phyloP scores from a whole-genome alignment of 768 basidiomycete species.

The Lentinula raphanica region DNA sequence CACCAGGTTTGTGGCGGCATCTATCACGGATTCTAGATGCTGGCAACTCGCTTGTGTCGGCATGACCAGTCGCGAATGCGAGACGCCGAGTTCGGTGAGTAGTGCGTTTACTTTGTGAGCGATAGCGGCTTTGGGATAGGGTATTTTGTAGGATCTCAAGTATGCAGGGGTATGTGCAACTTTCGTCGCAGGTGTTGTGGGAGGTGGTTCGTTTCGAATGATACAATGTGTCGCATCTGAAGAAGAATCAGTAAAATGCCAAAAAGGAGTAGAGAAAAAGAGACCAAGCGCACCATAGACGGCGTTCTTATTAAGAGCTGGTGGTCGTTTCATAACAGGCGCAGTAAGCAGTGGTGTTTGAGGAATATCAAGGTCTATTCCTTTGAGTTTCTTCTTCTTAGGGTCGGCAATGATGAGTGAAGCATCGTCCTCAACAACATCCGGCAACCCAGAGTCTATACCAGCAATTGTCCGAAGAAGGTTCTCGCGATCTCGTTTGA shows the following conservation, averaged over 20 bases:
- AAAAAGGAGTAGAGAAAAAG: background rate
- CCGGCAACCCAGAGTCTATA: constrained; percentile 80
- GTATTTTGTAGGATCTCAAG: constrained; percentile 84
- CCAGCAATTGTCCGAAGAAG: constrained; percentile 80
- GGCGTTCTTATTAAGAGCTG: constrained; percentile 48
- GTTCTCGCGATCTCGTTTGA: constrained; percentile 85
- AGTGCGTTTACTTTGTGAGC: constrained; percentile 73
- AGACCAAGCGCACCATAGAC: constrained; percentile 45
- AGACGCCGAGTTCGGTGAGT: constrained; percentile 72
- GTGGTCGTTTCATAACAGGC: constrained; percentile 35
- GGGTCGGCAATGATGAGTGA: constrained; percentile 41
- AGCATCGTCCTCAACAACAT: constrained; percentile 66
- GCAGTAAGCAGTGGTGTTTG: constrained; percentile 38
- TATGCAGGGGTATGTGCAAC: constrained; percentile 73
- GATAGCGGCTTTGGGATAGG: constrained; percentile 68
- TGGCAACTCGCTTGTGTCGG: constrained; percentile 81
- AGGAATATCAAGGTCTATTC: constrained; percentile 42
- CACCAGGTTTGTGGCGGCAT: constrained; percentile 67
- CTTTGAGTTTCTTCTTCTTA: constrained; percentile 49
- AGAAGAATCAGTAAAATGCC: background rate
- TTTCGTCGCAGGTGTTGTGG: constrained; percentile 58
- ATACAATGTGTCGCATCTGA: constrained; percentile 72
- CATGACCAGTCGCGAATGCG: constrained; percentile 80
- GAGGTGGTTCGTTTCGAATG: constrained; percentile 54
- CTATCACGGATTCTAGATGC: constrained; percentile 68